A percentile compares a stretch with the other conserved stretches of the same genome.
Conservation (phyloP, 164 flowering plant genomes). For the Platanus orientalis region DNA sequence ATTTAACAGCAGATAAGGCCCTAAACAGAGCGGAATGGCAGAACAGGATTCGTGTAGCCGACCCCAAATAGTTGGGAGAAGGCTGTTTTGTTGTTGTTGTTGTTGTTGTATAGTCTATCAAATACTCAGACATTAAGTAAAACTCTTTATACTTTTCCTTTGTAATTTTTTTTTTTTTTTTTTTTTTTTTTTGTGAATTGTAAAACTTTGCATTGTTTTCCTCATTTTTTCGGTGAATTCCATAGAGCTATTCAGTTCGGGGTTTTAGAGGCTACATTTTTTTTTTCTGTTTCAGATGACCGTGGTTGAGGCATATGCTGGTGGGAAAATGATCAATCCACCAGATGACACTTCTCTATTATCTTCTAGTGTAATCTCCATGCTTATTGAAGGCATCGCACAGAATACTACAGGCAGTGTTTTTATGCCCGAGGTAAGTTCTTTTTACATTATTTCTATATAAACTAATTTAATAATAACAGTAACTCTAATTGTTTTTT, state of each 20-base stretch:
- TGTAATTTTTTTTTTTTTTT: no score
- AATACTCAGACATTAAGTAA: neutral
- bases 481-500: no score
- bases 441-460: neutral
- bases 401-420: conserved; percentile 88
- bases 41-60: no score
- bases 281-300: conserved; percentile 57
- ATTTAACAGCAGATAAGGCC: no score
- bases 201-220: neutral
- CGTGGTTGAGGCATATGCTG: conserved; percentile 64
- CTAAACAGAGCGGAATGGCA: no score
- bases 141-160: neutral
- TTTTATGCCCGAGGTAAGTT: conserved; percentile 62
- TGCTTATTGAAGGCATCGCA: conserved; percentile 81
- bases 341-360: conserved; percentile 38
- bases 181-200: no score
- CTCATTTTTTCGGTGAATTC: neutral
- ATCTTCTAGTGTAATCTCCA: conserved; percentile 35
- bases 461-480: no score
- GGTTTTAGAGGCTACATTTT: neutral
- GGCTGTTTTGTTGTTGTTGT: no score
- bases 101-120: no score
- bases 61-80: no score
- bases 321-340: conserved; percentile 55
- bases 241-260: no score